Conservation (phyloP, 1,284 basidiomycete genomes). For the Puccinia hordei region DNA sequence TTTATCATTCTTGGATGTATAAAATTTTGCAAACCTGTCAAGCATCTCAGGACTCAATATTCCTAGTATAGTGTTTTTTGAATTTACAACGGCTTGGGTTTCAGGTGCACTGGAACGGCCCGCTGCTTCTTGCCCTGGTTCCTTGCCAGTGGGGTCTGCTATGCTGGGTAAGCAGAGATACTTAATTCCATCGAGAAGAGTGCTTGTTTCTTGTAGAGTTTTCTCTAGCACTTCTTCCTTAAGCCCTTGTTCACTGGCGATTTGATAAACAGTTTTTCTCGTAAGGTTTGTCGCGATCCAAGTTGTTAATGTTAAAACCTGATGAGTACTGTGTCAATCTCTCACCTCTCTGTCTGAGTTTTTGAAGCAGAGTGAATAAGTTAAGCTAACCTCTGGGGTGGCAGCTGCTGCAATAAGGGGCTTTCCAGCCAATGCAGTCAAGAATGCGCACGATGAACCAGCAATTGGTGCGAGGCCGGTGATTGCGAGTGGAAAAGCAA, state of each 20-base stretch:
- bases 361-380: not conserved
- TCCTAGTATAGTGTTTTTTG: conserved; percentile 4
- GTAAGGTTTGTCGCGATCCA: conserved; percentile 40
- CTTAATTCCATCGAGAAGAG: conserved; percentile 33
- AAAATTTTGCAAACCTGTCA: conserved; percentile 16
- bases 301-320: conserved; percentile 39
- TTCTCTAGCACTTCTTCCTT: conserved; percentile 39
- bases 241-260: conserved; percentile 39
- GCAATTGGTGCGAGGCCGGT: conserved; percentile 30
- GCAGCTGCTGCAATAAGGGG: conserved; percentile 30
- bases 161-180: conserved; percentile 15
- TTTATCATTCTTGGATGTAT: conserved; percentile 3
- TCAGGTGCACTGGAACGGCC: not conserved
- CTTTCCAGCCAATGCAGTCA: conserved; percentile 31
- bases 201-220: conserved; percentile 25
- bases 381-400: conserved; percentile 23
- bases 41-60: conserved; percentile 20
- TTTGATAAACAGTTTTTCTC: conserved; percentile 28
- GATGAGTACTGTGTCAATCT: too few relatives aligned
- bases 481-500: conserved; percentile 36
- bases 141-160: not conserved
- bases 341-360: too few relatives aligned
- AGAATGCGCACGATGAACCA: conserved; percentile 30
- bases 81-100: not conserved
- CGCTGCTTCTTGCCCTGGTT: not conserved